Base-by-base conservation (phyloP, 441 rosid genomes). In the Adansonia madagascariensis region DNA sequence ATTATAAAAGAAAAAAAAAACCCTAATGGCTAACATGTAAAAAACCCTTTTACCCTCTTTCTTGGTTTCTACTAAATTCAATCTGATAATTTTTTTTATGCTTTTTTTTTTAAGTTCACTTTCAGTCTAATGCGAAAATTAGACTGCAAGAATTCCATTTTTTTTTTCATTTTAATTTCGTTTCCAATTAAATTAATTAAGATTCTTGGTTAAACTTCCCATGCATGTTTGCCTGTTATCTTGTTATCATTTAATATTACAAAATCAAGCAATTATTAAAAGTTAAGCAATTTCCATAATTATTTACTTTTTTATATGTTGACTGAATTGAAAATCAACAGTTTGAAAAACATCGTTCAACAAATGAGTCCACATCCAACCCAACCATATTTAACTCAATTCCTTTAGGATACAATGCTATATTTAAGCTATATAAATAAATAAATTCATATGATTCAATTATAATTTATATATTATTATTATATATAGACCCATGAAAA, bases 111-210 rank as follows among this genome's bases (percentile, higher is more conserved):
- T 6, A n/a, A n/a, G 10, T 53, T 53, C 20, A 1, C 6, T 66
- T 66, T 43, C 27, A 17, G 50, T 1, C 7, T 17, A 43, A 17
- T 66, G 50, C 27, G 10, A 17, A 66, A 66, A 66, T 43, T 66
- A 43, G 71, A 66, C 31, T 41, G 71, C 71, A 66, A 66, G 71
- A 43, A 66, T 66, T 66, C 22, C 3, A 53, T n/a, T 17, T 53
- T 53, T 1, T 39, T 52, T 52, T n/a, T 41, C 35, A 27, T 2
- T 27, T 27, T 8, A 65, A 41, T 18, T 39, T 41, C 24, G 1
- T n/a, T 3, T 15, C 53, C 53, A 15, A 35, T 46, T 15, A 63
- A 35, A 35, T 6, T 65, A 27, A 61, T 6, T 65, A 27, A 61
- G 44, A 61, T 27, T 12, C 66, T 31, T 18, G 8, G 22, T 55